Evolutionary conservation across 108 stramenopile genomes (phyloP).

Genomic region (Skeletonema potamos): DNA sequence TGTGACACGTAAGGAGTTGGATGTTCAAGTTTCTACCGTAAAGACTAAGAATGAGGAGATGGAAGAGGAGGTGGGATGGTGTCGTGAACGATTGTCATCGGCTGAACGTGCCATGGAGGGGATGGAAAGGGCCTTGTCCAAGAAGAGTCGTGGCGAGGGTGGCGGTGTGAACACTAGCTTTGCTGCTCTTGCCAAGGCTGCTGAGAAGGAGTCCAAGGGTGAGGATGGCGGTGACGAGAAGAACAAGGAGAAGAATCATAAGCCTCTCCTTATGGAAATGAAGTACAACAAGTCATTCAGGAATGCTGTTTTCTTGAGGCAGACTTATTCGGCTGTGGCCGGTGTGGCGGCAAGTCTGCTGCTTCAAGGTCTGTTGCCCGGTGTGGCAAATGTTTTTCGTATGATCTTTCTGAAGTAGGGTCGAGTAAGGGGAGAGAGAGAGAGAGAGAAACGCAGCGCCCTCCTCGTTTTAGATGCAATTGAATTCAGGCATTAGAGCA

Average conservation of each 20-base stretch:
- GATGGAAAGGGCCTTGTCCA: slow-evolving; percentile 36
- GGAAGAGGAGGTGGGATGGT: slow-evolving; percentile 39
- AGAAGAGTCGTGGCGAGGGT: slow-evolving; percentile 11
- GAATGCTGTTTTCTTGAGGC: slow-evolving; percentile 35
- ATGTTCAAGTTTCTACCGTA: slow-evolving; percentile 5
- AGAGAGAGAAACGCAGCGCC: background rate
- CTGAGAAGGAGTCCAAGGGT: slow-evolving; percentile 8
- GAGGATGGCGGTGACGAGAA: slow-evolving; percentile 7
- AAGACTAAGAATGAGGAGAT: slow-evolving; percentile 14
- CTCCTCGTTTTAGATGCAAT: background rate
- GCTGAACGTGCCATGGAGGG: slow-evolving; percentile 33
- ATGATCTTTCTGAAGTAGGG: slow-evolving; percentile 20
- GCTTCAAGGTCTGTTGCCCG: slow-evolving; percentile 28
- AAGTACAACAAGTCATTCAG: slow-evolving; percentile 46
- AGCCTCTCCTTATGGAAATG: slow-evolving; percentile 40
- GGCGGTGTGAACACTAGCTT: background rate
- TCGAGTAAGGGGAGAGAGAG: background rate
- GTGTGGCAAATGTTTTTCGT: slow-evolving; percentile 23
- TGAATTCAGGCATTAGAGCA: background rate
- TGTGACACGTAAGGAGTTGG: slow-evolving; percentile 13
- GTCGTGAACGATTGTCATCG: slow-evolving; percentile 33
- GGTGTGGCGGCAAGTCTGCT: slow-evolving; percentile 30
- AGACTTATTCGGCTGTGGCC: slow-evolving; percentile 32
- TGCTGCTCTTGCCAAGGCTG: slow-evolving; percentile 22
- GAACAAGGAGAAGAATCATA: slow-evolving; percentile 8